These are phyloP conservation scores for Solanum pimpinellifolium DNA, from an alignment of 257 asterid genomes.

Conservation along the genomic window DNA sequence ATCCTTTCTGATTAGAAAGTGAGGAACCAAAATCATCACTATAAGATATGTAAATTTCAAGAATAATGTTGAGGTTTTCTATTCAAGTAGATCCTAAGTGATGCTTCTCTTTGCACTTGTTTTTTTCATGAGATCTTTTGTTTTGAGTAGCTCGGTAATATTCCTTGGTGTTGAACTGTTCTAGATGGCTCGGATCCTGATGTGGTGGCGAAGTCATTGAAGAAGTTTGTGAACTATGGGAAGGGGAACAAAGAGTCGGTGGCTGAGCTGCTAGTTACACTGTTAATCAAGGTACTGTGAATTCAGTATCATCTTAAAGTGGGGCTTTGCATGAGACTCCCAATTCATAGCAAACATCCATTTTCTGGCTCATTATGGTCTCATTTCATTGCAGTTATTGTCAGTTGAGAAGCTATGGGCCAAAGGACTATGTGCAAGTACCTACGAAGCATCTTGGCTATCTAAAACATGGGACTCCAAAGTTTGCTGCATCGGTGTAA, in stretches of 20 bases:
- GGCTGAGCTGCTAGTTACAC: slow-evolving; percentile 73
- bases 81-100: background rate
- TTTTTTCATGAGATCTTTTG: background rate
- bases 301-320: background rate
- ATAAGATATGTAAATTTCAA: background rate
- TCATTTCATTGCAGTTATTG: slow-evolving; percentile 44
- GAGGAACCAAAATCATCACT: background rate
- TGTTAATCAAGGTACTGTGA: slow-evolving; percentile 58
- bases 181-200: slow-evolving; percentile 76
- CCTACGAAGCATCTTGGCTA: slow-evolving; percentile 60
- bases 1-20: background rate
- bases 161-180: slow-evolving; percentile 5
- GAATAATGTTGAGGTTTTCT: background rate
- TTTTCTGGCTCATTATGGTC: background rate
- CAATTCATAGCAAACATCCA: background rate
- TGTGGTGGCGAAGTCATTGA: slow-evolving; percentile 37
- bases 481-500: slow-evolving; percentile 77
- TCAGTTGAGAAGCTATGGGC: slow-evolving; percentile 77
- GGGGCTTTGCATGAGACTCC: background rate
- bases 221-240: slow-evolving; percentile 57
- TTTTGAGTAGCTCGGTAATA: background rate
- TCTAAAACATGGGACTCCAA: slow-evolving; percentile 76
- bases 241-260: slow-evolving; percentile 55
- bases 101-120: background rate
- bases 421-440: slow-evolving; percentile 86